Base-by-base conservation (phyloP, 2,329 filamentous ascomycete genomes). In the Apiospora hydei region DNA sequence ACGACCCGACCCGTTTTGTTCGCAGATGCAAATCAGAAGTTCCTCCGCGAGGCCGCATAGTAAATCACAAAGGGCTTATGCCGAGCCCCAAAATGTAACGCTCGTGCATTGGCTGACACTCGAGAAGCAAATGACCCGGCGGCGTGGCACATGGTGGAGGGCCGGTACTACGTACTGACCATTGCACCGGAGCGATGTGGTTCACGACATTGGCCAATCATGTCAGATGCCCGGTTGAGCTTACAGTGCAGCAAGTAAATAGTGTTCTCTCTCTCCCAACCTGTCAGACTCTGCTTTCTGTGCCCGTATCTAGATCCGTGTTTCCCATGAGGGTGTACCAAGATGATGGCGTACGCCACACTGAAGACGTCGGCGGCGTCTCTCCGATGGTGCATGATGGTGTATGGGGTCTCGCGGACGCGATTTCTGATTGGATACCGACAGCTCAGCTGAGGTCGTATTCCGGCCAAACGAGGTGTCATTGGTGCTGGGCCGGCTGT, bases 381-480 rank as follows among this genome's bases (percentile, higher is more conserved):
- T n/a, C 53, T 64, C 34, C 30, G 30, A 64, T 38, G 30, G 6
- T 41, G 34, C 18, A 41, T n/a, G 5, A 18, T 41, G 34, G 57
- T 5, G 21, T 30, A 30, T 57, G 24, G 11, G 51, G 26, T 18
- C 26, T 57, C 26, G 14, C 4, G 6, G 30, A 5, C 11, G 51
- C 14, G 51, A 14, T 41, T 16, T 61, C 53, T 64, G 57, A 41
- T 64, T 64, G 57, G 34, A 41, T 64, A 64, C 57, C 34, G 57
- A 41, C 34, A 57, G 16, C 26, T 34, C 57, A 64, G 57, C 34
- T 64, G 57, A 64, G 34, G 57, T 38, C 7, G 34, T 8, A 61
- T 61, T 61, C 30, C 16, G 34, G 30, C 11, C 21, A 38, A 38
- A 38, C 30, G 53, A 61, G 30, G 53, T 61, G 16, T 38, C 6